Conservation (phyloP, 345 rosid genomes). For the Eucalyptus polyanthemos region DNA sequence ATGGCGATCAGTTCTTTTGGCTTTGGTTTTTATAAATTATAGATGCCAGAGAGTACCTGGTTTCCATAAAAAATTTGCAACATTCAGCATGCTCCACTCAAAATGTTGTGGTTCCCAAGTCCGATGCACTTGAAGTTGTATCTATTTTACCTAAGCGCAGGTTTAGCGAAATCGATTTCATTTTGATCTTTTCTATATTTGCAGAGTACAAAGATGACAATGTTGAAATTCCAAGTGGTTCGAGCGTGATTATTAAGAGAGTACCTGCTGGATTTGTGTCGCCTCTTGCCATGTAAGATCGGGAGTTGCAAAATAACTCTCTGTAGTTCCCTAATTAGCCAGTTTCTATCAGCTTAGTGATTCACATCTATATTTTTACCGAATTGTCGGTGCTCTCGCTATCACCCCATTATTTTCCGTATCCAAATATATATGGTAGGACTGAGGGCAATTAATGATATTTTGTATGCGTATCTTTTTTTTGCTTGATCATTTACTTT, state of each 20-base stretch:
- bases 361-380: neutral
- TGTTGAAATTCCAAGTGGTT: conserved; percentile 21
- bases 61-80: neutral
- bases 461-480: neutral
- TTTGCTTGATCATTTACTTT: neutral
- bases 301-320: neutral
- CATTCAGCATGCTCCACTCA: neutral
- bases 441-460: neutral
- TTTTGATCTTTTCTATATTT: neutral
- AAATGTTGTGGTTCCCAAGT: neutral
- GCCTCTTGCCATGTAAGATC: conserved; percentile 4
- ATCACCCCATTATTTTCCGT: neutral
- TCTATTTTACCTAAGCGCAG: neutral
- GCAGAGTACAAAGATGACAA: conserved; percentile 25
- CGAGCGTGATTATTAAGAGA: conserved; percentile 36
- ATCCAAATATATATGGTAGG: neutral
- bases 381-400: neutral
- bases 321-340: neutral
- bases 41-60: neutral
- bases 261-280: conserved; percentile 19
- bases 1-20: neutral
- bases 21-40: neutral
- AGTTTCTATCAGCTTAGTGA: neutral
- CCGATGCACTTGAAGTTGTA: neutral
- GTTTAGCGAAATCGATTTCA: neutral